Percentiles rank a stretch among this genome's conserved stretches.
Evolutionary conservation across 371 early-diverging fungal species (phyloP).

Genomic region (Saksenaea vasiformis): DNA sequence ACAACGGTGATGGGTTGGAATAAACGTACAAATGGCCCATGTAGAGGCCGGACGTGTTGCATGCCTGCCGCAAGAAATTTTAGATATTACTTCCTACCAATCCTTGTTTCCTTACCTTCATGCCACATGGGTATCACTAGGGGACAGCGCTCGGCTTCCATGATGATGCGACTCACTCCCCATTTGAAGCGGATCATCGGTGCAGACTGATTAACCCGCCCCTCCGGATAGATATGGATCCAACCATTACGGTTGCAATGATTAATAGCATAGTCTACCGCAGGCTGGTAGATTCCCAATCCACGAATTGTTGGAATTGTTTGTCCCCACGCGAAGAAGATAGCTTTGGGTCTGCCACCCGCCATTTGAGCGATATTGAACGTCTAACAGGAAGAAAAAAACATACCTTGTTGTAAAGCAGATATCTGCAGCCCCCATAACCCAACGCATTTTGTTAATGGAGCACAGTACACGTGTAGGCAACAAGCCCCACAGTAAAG

Average conservation of each 20-base stretch:
- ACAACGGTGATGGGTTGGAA: constrained; percentile 53
- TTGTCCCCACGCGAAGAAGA: constrained; percentile 80
- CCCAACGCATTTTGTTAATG: constrained; percentile 72
- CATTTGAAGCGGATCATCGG: constrained; percentile 80
- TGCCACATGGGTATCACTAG: constrained; percentile 77
- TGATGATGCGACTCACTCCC: constrained; percentile 84
- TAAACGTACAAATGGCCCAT: constrained; percentile 38
- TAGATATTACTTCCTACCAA: neutral
- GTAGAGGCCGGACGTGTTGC: constrained; percentile 52
- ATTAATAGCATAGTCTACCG: constrained; percentile 75
- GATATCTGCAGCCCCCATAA: constrained; percentile 85
- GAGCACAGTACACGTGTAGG: constrained; percentile 55
- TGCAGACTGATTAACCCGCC: constrained; percentile 68
- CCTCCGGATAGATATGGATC: constrained; percentile 89
- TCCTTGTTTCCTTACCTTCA: constrained; percentile 34
- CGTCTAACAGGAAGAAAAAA: neutral
- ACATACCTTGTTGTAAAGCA: constrained; percentile 73
- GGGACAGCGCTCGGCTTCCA: constrained; percentile 70
- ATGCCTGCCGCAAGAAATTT: constrained; percentile 33
- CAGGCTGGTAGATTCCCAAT: constrained; percentile 83
- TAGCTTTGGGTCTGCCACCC: constrained; percentile 46
- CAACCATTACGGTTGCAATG: constrained; percentile 36
- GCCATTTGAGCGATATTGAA: neutral
- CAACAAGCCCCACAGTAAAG: constrained; percentile 78
- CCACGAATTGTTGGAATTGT: constrained; percentile 86